Conservation (phyloP, 345 rosid species). For the Euphorbia pulcherrima region DNA sequence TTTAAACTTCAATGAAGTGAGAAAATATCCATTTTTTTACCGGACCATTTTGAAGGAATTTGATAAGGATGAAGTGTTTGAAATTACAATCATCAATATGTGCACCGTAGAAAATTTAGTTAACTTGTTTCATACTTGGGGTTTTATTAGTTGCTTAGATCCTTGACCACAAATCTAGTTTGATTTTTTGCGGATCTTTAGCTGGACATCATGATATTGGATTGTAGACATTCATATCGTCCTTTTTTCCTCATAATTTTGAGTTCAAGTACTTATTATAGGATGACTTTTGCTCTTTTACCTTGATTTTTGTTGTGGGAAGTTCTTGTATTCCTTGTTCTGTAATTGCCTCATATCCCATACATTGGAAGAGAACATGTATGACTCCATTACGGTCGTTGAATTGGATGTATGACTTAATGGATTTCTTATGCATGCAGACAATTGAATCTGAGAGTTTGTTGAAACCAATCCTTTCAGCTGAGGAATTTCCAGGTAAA, state of each 20-base stretch:
- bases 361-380: neutral
- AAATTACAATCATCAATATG: neutral
- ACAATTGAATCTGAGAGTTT: constrained; percentile 72
- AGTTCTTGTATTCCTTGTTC: neutral
- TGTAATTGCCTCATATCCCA: neutral
- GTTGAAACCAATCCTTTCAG: constrained; percentile 60
- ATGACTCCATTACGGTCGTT: neutral
- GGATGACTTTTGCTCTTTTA: neutral
- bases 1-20: neutral
- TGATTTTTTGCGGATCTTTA: neutral
- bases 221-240: neutral
- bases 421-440: constrained; percentile 33
- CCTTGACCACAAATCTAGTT: neutral
- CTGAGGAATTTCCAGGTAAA: constrained; percentile 67
- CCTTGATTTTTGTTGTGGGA: neutral
- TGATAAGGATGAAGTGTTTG: neutral
- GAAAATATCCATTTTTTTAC: neutral
- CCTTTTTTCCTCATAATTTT: neutral
- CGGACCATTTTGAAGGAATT: neutral
- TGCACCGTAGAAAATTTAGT: too few relatives aligned
- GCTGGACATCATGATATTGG: neutral
- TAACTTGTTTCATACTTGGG: neutral
- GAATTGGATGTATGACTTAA: neutral
- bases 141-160: neutral
- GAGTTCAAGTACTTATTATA: neutral